phyloP scores from a whole-genome alignment of 225 moss, liverwort and hornwort genomes.

The Sphagnum tenellum region DNA sequence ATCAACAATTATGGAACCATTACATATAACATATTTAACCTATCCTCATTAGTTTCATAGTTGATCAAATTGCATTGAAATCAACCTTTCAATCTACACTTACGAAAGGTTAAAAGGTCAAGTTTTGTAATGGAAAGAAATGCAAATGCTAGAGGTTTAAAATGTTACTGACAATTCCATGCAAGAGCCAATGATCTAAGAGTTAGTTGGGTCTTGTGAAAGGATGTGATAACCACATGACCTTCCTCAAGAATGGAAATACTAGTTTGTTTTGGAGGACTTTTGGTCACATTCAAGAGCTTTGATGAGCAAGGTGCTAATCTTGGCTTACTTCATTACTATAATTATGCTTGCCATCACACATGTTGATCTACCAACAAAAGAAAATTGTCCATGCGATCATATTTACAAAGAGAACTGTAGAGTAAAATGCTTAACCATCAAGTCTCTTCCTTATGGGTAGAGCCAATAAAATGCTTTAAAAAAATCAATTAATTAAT shows the following conservation, averaged over 20 bases:
- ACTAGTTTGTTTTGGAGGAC: constrained; percentile 31
- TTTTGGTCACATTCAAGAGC: constrained; percentile 31
- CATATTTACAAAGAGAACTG: too few species aligned
- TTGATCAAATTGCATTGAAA: too few species aligned
- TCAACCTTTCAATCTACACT: too few species aligned
- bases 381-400: background rate
- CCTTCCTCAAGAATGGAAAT: constrained; percentile 57
- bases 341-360: constrained; percentile 48
- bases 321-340: constrained; percentile 30
- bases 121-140: background rate
- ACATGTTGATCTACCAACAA: constrained; percentile 37
- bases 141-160: constrained; percentile 40
- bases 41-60: too few species aligned
- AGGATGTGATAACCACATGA: constrained; percentile 45
- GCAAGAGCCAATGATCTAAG: constrained; percentile 51
- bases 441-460: too few species aligned
- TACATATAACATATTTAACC: too few species aligned
- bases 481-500: too few species aligned
- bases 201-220: constrained; percentile 49
- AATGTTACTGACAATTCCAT: constrained; percentile 45
- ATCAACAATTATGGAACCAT: too few species aligned
- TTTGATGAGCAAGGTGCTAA: constrained; percentile 46
- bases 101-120: too few species aligned
- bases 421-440: too few species aligned
- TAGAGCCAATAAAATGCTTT: too few species aligned